phyloP scores from a whole-genome alignment of 179 eudicot species.

The Heliamphora pulchella region DNA sequence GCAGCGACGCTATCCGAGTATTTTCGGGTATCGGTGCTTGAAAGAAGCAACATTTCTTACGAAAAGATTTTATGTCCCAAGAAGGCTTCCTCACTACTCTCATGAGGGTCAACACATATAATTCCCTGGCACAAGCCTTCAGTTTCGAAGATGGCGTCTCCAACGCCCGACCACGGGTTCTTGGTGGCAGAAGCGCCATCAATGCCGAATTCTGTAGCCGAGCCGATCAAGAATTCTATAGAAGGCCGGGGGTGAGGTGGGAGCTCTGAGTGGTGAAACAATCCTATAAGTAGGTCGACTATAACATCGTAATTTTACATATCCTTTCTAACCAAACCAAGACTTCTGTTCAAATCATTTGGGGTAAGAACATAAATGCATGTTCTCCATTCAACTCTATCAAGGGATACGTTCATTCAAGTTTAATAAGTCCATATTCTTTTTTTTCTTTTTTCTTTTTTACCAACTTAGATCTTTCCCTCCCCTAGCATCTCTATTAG shows the following conservation, averaged over 20 bases:
- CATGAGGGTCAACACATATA: slow-evolving; percentile 34
- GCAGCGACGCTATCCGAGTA: slow-evolving; percentile 79
- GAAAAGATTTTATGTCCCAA: slow-evolving; percentile 58
- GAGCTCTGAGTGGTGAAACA: slow-evolving; percentile 49
- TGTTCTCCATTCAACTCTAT: too few species aligned
- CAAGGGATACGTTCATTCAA: too few species aligned
- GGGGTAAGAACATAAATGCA: too few species aligned
- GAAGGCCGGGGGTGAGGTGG: slow-evolving; percentile 48
- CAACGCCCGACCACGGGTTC: slow-evolving; percentile 83
- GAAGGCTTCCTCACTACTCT: slow-evolving; percentile 66
- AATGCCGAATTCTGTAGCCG: slow-evolving; percentile 89
- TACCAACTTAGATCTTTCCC: too few species aligned
- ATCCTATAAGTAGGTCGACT: slow-evolving; percentile 77
- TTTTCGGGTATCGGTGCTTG: slow-evolving; percentile 56
- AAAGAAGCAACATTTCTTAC: slow-evolving; percentile 67
- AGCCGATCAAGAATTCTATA: slow-evolving; percentile 64
- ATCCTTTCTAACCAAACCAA: too few species aligned
- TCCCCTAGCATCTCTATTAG: too few species aligned
- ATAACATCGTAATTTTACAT: too few species aligned
- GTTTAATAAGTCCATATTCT: too few species aligned
- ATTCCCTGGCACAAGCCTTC: slow-evolving; percentile 77
- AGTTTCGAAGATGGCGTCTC: slow-evolving; percentile 89
- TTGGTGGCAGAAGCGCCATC: slow-evolving; percentile 93
- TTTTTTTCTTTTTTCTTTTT: too few species aligned
- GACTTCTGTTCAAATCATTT: too few species aligned